Evolutionary conservation across 306 rosid species (phyloP).

Genomic region (Corylus americana): DNA sequence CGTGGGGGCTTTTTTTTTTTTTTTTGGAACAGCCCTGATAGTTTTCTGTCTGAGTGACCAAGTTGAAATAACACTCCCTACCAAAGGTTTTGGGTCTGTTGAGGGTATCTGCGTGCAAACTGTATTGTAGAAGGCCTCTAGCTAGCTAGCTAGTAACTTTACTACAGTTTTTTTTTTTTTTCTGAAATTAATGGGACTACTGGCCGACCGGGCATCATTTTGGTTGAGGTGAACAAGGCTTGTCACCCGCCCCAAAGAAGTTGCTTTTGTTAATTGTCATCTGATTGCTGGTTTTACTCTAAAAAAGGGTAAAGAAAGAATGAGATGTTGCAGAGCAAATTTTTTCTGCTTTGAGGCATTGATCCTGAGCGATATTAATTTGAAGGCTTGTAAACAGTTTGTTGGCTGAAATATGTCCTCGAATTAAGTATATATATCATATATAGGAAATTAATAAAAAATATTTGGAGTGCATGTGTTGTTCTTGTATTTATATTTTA

Average conservation of each 20-base stretch:
- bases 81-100: not conserved
- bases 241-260: constrained; percentile 5
- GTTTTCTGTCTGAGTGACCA: not conserved
- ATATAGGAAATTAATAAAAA: not conserved
- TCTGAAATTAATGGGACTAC: not conserved
- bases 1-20: not conserved
- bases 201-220: constrained; percentile 1
- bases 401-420: not conserved
- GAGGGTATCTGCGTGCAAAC: not conserved
- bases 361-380: not conserved
- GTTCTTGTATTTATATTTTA: too few relatives aligned
- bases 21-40: not conserved
- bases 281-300: not conserved
- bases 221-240: constrained; percentile 1
- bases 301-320: not conserved
- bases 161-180: not conserved
- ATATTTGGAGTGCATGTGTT: not conserved
- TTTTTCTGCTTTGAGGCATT: not conserved
- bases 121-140: not conserved
- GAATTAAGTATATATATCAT: not conserved
- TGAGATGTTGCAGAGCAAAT: not conserved
- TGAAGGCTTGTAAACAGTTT: constrained; percentile 1
- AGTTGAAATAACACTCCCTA: not conserved
- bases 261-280: not conserved
- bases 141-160: not conserved